A percentile compares a stretch with the other conserved stretches of the same genome.
These are phyloP conservation scores for Biscogniauxia marginata DNA, from an alignment of 2,329 filamentous ascomycete species.

Conservation along the genomic window DNA sequence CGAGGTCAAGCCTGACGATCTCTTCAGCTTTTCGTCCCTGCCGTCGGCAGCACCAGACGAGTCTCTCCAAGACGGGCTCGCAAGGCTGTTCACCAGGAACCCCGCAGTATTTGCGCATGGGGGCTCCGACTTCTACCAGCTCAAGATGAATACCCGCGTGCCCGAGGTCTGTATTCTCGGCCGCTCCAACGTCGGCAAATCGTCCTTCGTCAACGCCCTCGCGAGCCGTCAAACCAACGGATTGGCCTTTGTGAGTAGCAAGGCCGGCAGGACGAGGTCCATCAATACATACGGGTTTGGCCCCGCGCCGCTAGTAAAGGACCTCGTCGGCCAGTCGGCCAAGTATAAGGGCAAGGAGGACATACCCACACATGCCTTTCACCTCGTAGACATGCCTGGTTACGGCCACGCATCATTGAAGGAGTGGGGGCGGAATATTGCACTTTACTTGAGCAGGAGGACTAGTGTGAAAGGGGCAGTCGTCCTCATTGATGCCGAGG, in stretches of 20 bases:
- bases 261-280: conserved; percentile 52
- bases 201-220: conserved; percentile 81
- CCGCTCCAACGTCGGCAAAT: conserved; percentile 88
- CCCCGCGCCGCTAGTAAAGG: conserved; percentile 29
- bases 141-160: conserved; percentile 49
- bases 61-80: conserved; percentile 24
- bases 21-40: conserved; percentile 31
- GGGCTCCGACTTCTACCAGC: conserved; percentile 41
- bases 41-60: conserved; percentile 15
- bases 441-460: conserved; percentile 49
- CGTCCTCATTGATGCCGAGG: conserved; percentile 52
- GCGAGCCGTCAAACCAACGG: conserved; percentile 54
- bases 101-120: conserved; percentile 27
- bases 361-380: conserved; percentile 45
- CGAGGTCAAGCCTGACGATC: conserved; percentile 30
- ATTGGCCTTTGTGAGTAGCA: conserved; percentile 49
- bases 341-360: conserved; percentile 33
- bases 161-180: conserved; percentile 75
- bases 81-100: conserved; percentile 26
- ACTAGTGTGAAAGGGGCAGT: conserved; percentile 50
- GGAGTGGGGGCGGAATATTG: conserved; percentile 53
- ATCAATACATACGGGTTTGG: conserved; percentile 59
- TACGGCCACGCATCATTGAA: conserved; percentile 47
- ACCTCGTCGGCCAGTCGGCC: conserved; percentile 22
- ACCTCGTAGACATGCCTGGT: conserved; percentile 52